Base-by-base conservation (phyloP, 2,329 filamentous ascomycete species). In the Apiospora aurea region DNA sequence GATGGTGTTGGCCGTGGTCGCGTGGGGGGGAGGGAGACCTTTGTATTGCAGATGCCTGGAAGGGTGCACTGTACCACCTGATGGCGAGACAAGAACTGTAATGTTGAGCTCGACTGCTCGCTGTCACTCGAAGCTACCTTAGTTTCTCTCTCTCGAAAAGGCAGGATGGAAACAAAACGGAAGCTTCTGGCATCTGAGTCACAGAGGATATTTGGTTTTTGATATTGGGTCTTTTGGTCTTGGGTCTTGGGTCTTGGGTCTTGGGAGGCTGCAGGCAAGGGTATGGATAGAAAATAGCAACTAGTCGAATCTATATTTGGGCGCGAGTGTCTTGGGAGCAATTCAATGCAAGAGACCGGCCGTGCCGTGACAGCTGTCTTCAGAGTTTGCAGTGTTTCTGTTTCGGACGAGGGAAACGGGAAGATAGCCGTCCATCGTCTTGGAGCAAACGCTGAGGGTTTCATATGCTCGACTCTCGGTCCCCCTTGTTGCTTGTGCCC, bases 401-500 rank as follows among this genome's bases (percentile, higher is more conserved):
- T 64, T 64, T 64, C 57, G 21, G 57, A n/a, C 3, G 18, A n/a
- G 21, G 57, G 34, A 41, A 64, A 38, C 29, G 57, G 34, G 29
- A 68, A 44, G 41, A 2, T 6, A 44, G 14, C 29, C 41, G 21
- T 46, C n/a, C 41, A 68, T 24, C 66, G 21, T 29, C 34, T 57
- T 69, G 47, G 38, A 38, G 38, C 68, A 69, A 69, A 69, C 68
- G n/a, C 68, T 69, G 46, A 51, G 47, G 38, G 68, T 69, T 69
- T 69, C 68, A 69, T 41, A 51, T 69, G 66, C 66, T 8, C 41
- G 57, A 64, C 57, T 41, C 57, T 64, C 57, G 57, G 57, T 24
- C 57, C 57, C 21, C 29, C 51, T 34, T 53, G 49, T 11, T 29
- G 26, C 44, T 47, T 6, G 49, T 11, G 49, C 49, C 49, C 44